phyloP scores from a whole-genome alignment of 2,329 filamentous ascomycete genomes.

The Colletotrichum aenigma region DNA sequence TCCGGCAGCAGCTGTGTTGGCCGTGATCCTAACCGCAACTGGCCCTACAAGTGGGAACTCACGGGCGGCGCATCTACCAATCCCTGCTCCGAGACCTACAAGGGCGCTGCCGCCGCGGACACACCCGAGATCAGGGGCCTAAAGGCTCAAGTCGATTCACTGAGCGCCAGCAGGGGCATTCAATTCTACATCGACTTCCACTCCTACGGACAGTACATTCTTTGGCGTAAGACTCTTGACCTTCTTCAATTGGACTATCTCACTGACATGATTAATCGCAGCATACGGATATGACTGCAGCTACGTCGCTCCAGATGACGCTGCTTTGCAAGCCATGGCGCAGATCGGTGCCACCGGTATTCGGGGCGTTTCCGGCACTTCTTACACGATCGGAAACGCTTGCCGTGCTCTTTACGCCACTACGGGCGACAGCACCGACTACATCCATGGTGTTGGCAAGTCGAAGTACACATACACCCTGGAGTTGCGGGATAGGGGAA shows the following conservation, averaged over 20 bases:
- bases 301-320: constrained; percentile 17
- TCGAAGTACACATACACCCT: constrained; percentile 21
- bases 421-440: constrained; percentile 25
- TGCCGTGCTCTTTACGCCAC: constrained; percentile 24
- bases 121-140: constrained; percentile 52
- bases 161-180: constrained; percentile 51
- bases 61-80: constrained; percentile 50
- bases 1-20: constrained; percentile 43
- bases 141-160: constrained; percentile 45
- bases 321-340: background rate
- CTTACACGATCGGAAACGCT: constrained; percentile 23
- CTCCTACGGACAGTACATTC: constrained; percentile 57
- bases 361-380: constrained; percentile 17
- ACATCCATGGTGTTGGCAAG: constrained; percentile 22
- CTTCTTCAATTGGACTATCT: fast-evolving
- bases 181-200: constrained; percentile 70
- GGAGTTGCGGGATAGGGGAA: constrained; percentile 14
- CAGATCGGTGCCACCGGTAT: constrained; percentile 14
- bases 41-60: constrained; percentile 53
- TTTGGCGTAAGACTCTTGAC: constrained; percentile 8
- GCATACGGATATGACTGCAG: constrained; percentile 21
- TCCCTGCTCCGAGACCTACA: constrained; percentile 52
- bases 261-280: background rate
- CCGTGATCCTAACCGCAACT: constrained; percentile 60
- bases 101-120: constrained; percentile 42